phyloP scores from a whole-genome alignment of 2,329 filamentous ascomycete genomes.

The Calonectria ilicicola region DNA sequence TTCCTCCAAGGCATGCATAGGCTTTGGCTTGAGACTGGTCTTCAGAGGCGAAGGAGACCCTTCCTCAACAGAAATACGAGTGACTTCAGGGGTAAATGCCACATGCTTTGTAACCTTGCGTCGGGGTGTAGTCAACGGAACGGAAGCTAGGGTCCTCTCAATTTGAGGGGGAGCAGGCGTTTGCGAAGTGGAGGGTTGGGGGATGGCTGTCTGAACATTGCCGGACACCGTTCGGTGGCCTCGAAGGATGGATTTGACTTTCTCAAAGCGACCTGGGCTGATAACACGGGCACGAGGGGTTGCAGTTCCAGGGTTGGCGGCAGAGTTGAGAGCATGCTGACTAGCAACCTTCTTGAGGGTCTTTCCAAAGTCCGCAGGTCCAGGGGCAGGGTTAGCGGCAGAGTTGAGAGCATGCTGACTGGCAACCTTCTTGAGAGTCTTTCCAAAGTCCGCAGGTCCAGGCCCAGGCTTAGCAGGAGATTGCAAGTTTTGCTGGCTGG shows the following conservation, averaged over 20 bases:
- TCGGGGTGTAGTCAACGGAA: slow-evolving; percentile 74
- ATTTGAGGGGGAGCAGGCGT: slow-evolving; percentile 59
- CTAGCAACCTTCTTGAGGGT: slow-evolving; percentile 64
- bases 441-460: slow-evolving; percentile 43
- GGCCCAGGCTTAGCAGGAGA: slow-evolving; percentile 47
- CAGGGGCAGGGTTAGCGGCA: slow-evolving; percentile 45
- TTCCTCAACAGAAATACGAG: slow-evolving; percentile 56
- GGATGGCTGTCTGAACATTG: slow-evolving; percentile 61
- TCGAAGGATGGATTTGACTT: slow-evolving; percentile 69
- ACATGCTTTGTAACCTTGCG: slow-evolving; percentile 79
- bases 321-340: slow-evolving; percentile 56
- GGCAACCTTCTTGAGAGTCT: slow-evolving; percentile 61
- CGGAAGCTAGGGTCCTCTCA: slow-evolving; percentile 64
- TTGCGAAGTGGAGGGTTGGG: slow-evolving; percentile 58
- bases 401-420: slow-evolving; percentile 59
- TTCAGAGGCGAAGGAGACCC: slow-evolving; percentile 70
- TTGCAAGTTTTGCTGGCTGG: slow-evolving; percentile 60
- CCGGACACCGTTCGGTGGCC: slow-evolving; percentile 50
- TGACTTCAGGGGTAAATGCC: slow-evolving; percentile 80
- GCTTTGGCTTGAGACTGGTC: slow-evolving; percentile 58
- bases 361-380: slow-evolving; percentile 44
- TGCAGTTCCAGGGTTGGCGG: slow-evolving; percentile 43
- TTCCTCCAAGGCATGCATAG: slow-evolving; percentile 41
- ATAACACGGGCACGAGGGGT: slow-evolving; percentile 53
- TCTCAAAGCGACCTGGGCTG: slow-evolving; percentile 65